Base-by-base conservation (phyloP, 2,329 filamentous ascomycete genomes). In the Stemphylium beticola region DNA sequence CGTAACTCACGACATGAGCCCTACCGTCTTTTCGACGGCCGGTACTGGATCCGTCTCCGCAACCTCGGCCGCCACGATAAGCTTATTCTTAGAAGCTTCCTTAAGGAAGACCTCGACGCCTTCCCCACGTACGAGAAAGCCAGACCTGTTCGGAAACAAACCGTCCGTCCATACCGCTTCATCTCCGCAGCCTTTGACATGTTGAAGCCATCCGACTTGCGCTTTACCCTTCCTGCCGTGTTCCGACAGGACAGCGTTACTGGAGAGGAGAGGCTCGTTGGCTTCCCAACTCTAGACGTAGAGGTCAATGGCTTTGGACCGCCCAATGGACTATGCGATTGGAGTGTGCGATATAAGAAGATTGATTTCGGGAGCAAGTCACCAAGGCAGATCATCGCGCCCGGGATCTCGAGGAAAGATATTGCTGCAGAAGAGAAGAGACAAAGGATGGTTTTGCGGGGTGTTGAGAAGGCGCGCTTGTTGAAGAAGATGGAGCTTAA, bases 41-140 rank as follows among this genome's bases (percentile, higher is more conserved):
- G 84, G 17, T 85, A 77, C 68, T 87, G 84, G 84, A 74, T 86
- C 43, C 77, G 76, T 2, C 50, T 85, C 10, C 64, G 68, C 24
- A 74, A 80, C 15, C 50, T 32, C n/a, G 39, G 61, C 4, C 65
- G 65, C 2, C 42, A 57, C 1, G 56, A 63, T 20, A 53, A 60
- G 1, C 53, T 83, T 4, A 55, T 72, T 1, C 59, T 84, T 17
- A 79, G 81, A 11, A 45, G 57, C 14, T 61, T 76, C 24, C 40
- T 54, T 3, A 49, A 56, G 15, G 36, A 53, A 14, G 66, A 73
- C 24, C 39, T 60, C 17, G 31, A 9, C 4, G 39, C 51, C 29
- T 42, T 66, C 11, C 46, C 57, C 9, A 20, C 44, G 0, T 37
- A 52, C 10, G 38, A 47, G 5, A 26, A 38, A 18, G 15, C 11